Evolutionary conservation across 106 monocot genomes (phyloP), one percentile per base, ranked within the genome.

Genomic region (Vanilla planifolia): DNA sequence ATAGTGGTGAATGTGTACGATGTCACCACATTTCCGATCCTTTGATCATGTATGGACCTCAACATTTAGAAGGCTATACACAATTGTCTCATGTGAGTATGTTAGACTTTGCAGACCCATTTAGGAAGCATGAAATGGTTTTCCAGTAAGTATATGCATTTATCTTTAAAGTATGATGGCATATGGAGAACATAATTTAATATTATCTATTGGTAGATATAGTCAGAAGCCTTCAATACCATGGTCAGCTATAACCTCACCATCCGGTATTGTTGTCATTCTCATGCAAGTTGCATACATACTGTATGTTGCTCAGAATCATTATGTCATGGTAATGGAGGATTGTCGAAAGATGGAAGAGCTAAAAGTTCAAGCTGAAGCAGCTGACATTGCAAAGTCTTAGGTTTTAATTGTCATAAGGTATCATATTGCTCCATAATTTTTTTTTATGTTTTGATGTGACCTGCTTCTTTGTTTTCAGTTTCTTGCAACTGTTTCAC

Each of bases 401-500:
- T 88, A 85, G 85, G 92, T n/a, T n/a, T n/a, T n/a, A n/a, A n/a
- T n/a, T n/a, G n/a, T n/a, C n/a, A n/a, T n/a, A n/a, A n/a, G n/a
- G n/a, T n/a, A n/a, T n/a, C n/a, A n/a, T n/a, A n/a, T n/a, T n/a
- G n/a, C n/a, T n/a, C n/a, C n/a, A n/a, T n/a, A n/a, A n/a, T n/a
- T n/a, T n/a, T n/a, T n/a, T n/a, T n/a, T n/a, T n/a, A n/a, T n/a
- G n/a, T n/a, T n/a, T n/a, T n/a, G n/a, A n/a, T n/a, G n/a, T n/a
- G n/a, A n/a, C n/a, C n/a, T n/a, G n/a, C n/a, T n/a, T n/a, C n/a
- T n/a, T n/a, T n/a, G n/a, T n/a, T n/a, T n/a, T n/a, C 53, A 93
- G 88, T 93, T 93, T 79, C 73, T 92, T 48, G 92, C 88, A 8
- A 92, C 92, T 11, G 92, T 92, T 62, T 92, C 92, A 7, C 92